These are phyloP conservation scores for Coemansia sp. DNA, from an alignment of 192 early-diverging fungal species.

Conservation along the genomic window DNA sequence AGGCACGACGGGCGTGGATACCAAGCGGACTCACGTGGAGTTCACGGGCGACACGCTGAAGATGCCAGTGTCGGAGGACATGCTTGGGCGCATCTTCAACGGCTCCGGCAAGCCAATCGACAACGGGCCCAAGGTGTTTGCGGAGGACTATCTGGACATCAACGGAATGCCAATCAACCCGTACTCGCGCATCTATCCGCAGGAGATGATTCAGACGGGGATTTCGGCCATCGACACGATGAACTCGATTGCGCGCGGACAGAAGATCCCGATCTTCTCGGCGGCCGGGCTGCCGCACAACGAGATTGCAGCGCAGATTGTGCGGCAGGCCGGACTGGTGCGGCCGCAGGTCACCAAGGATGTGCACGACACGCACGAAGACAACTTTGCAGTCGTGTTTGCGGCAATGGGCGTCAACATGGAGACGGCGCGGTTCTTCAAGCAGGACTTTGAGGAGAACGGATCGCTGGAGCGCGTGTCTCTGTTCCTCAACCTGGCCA, in stretches of 20 bases:
- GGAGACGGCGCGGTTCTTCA: slow-evolving; percentile 99
- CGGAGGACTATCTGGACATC: slow-evolving; percentile 98
- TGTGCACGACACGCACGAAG: slow-evolving; percentile 92
- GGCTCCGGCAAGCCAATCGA: slow-evolving; percentile 99
- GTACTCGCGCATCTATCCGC: slow-evolving; percentile 98
- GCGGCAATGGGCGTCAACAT: slow-evolving; percentile 99
- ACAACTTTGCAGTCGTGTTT: slow-evolving; percentile 99
- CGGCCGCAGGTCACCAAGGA: slow-evolving; percentile 86
- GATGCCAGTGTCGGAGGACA: slow-evolving; percentile 98
- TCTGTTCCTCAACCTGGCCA: slow-evolving; percentile 98
- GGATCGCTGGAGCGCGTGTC: slow-evolving; percentile 98
- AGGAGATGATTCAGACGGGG: slow-evolving; percentile 99
- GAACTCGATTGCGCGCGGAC: slow-evolving; percentile 99
- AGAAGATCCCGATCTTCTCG: slow-evolving; percentile 99
- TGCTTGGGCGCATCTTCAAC: slow-evolving; percentile 99
- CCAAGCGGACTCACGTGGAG: slow-evolving; percentile 91
- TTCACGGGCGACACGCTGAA: slow-evolving; percentile 95
- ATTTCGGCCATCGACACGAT: slow-evolving; percentile 99
- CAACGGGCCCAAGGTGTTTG: slow-evolving; percentile 99
- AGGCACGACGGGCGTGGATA: slow-evolving; percentile 95
- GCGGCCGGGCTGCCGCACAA: slow-evolving; percentile 98
- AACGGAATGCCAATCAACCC: slow-evolving; percentile 90
- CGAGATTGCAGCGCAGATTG: slow-evolving; percentile 99
- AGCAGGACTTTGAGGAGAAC: slow-evolving; percentile 99
- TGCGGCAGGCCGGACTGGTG: slow-evolving; percentile 97